Base-by-base conservation (phyloP, 2,329 filamentous ascomycete genomes). In the Nannizzia gypsea region DNA sequence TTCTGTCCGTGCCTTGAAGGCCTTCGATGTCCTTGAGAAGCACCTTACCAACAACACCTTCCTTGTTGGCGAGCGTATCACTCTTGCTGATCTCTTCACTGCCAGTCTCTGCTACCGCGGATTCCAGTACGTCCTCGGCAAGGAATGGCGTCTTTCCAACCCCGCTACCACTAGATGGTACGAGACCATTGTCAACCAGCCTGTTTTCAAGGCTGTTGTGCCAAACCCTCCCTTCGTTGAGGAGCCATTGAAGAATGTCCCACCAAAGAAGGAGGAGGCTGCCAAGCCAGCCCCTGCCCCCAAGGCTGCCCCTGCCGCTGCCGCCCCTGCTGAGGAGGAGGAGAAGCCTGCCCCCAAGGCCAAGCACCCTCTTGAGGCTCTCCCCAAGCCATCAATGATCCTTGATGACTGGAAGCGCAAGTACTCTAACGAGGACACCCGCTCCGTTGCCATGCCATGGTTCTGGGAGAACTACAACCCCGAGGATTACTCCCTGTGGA, bases 381-480 rank as follows among this genome's bases (percentile, higher is more conserved):
- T 97, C 60, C 84, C 86, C 71, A 87, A 86, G 74, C 80, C 93
- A 63, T 85, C 86, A 61, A 83, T 96, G 72, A 81, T 87, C 68
- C 83, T 99, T 61, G 93, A 99, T 73, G 93, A 99, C 80, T 96
- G 87, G 89, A 99, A 99, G 88, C 90, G 93, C 73, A 86, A 89
- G 77, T 99, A 95, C 85, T 99, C 93, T 71, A 99, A 99, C 85
- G 83, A 87, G 75, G 90, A 96, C 65, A 91, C 89, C 68, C 83
- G 83, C 61, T 80, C 85, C 65, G 86, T 81, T 65, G 90, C 92
- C 70, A 81, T 97, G 71, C 91, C 92, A 76, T 97, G 88, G 88
- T 97, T 99, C 86, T 99, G 92, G 92, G 86, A 96, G 80, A 90
- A 95, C 77, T 84, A 85, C 78, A 92, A 93, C 73, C 86, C 93